phyloP scores from a whole-genome alignment of 306 rosid genomes.

The Biancaea sappan region DNA sequence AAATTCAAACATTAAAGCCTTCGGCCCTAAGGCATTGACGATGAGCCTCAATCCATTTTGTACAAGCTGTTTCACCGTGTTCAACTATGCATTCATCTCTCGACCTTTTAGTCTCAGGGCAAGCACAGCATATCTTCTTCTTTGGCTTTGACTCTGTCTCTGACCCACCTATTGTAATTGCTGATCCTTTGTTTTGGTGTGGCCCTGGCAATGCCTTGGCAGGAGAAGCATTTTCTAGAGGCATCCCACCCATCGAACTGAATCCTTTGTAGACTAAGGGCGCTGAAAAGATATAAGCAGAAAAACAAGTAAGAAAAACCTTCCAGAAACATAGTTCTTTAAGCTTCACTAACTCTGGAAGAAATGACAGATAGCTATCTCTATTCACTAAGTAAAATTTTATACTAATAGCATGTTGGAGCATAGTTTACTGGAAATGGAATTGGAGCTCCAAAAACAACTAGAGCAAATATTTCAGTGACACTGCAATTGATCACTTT shows the following conservation, averaged over 20 bases:
- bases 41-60: slow-evolving; percentile 91
- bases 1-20: slow-evolving; percentile 71
- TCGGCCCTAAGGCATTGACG: slow-evolving; percentile 77
- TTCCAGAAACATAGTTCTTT: not conserved
- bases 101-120: slow-evolving; percentile 70
- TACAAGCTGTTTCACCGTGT: slow-evolving; percentile 78
- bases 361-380: not conserved
- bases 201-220: slow-evolving; percentile 17
- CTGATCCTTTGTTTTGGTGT: slow-evolving; percentile 31
- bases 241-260: not conserved
- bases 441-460: not conserved
- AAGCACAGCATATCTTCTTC: slow-evolving; percentile 89
- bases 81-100: slow-evolving; percentile 90
- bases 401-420: not conserved
- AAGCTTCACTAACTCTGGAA: not conserved
- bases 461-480: not conserved
- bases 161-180: slow-evolving; percentile 11
- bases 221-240: not conserved
- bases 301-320: not conserved
- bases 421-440: not conserved
- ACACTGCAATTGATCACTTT: not conserved
- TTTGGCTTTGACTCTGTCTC: slow-evolving; percentile 58
- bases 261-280: not conserved
- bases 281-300: not conserved
- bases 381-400: not conserved